These are phyloP conservation scores for Cyclotella cryptica DNA, from an alignment of 108 stramenopile species.

Conservation along the genomic window DNA sequence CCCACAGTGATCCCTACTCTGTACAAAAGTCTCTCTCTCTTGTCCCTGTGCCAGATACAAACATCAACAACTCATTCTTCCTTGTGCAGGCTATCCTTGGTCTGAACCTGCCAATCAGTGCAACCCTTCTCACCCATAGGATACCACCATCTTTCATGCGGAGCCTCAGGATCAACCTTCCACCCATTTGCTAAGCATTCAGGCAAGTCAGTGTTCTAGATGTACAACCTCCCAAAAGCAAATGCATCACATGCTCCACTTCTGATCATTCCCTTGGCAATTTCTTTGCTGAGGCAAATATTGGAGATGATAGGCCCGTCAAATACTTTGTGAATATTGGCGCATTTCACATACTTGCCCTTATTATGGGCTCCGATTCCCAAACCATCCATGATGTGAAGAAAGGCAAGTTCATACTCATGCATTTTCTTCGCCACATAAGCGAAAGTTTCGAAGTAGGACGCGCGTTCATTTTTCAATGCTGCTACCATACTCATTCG, in stretches of 20 bases:
- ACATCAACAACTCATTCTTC: background rate
- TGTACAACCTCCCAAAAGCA: conserved; percentile 76
- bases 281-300: conserved; percentile 67
- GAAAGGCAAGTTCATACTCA: conserved; percentile 61
- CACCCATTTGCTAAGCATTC: conserved; percentile 65
- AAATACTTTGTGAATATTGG: conserved; percentile 50
- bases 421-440: conserved; percentile 56
- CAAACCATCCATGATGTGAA: conserved; percentile 80
- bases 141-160: conserved; percentile 59
- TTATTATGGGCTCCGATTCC: conserved; percentile 74
- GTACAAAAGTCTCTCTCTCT: too few relatives aligned
- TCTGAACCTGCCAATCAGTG: conserved; percentile 65
- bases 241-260: conserved; percentile 65
- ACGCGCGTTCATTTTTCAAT: conserved; percentile 3
- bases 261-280: conserved; percentile 65
- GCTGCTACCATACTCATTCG: conserved; percentile 13
- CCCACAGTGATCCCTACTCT: too few relatives aligned
- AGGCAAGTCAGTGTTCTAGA: conserved; percentile 82
- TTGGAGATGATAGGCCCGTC: conserved; percentile 73
- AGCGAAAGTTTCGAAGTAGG: conserved; percentile 53
- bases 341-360: conserved; percentile 44
- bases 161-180: conserved; percentile 50
- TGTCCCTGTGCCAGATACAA: too few relatives aligned
- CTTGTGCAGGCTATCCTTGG: conserved; percentile 25
- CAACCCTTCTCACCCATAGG: conserved; percentile 62